These are phyloP conservation scores for Globisporangium rhizosaccharum DNA, from an alignment of 352 stramenopile species.

Conservation along the genomic window DNA sequence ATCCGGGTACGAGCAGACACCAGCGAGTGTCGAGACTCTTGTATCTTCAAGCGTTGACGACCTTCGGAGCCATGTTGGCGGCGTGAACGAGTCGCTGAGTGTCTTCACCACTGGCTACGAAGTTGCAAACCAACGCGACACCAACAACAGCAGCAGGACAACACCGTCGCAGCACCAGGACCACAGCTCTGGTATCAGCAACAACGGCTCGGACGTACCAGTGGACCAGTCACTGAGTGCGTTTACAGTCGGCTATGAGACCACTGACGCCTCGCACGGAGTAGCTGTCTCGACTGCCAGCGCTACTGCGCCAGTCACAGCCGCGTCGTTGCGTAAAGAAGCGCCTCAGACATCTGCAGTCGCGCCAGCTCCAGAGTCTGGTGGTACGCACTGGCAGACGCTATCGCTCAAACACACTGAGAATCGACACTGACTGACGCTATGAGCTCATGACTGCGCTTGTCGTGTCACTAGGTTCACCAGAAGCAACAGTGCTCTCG, in stretches of 20 bases:
- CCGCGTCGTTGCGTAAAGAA: too few species aligned
- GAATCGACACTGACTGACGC: neutral
- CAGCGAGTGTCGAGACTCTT: neutral
- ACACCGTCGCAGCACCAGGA: too few species aligned
- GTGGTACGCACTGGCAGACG: neutral
- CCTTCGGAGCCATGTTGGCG: too few species aligned
- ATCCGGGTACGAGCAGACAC: constrained; percentile 13
- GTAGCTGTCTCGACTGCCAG: neutral
- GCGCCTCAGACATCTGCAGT: neutral
- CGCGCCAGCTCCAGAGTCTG: neutral
- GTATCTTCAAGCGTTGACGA: too few species aligned
- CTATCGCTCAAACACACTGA: too few species aligned
- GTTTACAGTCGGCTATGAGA: constrained; percentile 19
- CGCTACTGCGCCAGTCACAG: too few species aligned
- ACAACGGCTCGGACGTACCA: neutral
- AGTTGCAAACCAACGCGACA: too few species aligned
- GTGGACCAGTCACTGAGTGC: constrained; percentile 19
- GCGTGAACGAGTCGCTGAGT: too few species aligned
- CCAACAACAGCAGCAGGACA: too few species aligned
- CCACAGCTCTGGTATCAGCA: neutral
- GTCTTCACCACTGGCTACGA: too few species aligned
- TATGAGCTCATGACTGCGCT: neutral
- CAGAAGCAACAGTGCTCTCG: constrained; percentile 9
- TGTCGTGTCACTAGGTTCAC: neutral
- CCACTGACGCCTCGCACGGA: neutral